phyloP scores from a whole-genome alignment of 2,329 filamentous ascomycete genomes.

The Nemania sp. region DNA sequence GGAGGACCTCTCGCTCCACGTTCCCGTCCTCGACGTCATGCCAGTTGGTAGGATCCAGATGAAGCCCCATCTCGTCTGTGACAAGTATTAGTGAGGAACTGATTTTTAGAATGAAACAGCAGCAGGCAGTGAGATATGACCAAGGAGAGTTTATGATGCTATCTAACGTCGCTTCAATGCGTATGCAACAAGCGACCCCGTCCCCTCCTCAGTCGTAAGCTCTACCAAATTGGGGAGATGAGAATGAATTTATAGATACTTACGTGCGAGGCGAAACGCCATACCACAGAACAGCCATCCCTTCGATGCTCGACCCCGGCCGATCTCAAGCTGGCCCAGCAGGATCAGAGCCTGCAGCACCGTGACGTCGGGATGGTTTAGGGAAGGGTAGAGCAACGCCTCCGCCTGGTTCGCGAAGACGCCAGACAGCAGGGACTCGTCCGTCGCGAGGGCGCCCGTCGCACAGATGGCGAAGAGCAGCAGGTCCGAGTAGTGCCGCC shows the following conservation, averaged over 20 bases:
- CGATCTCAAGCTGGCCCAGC: slow-evolving; percentile 53
- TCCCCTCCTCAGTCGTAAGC: too few species aligned
- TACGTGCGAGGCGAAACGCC: slow-evolving; percentile 53
- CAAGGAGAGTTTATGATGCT: too few species aligned
- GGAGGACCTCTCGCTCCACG: slow-evolving; percentile 52
- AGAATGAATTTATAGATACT: slow-evolving; percentile 6
- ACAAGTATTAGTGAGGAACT: not conserved
- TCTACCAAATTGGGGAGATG: too few species aligned
- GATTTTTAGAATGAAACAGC: not conserved
- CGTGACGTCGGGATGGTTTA: slow-evolving; percentile 53
- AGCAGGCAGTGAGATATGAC: too few species aligned
- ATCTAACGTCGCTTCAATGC: too few species aligned
- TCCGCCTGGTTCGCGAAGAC: slow-evolving; percentile 52
- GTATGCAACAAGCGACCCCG: too few species aligned
- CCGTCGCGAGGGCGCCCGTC: slow-evolving; percentile 52
- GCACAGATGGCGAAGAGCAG: slow-evolving; percentile 55
- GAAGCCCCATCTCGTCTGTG: slow-evolving; percentile 54
- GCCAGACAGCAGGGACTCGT: slow-evolving; percentile 47
- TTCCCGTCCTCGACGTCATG: slow-evolving; percentile 45
- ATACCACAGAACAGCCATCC: slow-evolving; percentile 58
- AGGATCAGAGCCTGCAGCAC: slow-evolving; percentile 51
- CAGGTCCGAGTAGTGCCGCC: slow-evolving; percentile 55
- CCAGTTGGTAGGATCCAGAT: slow-evolving; percentile 57
- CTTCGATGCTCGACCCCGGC: slow-evolving; percentile 52
- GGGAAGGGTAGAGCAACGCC: slow-evolving; percentile 48